Conservation (phyloP, 345 rosid genomes). For the Hirschfeldia incana region DNA sequence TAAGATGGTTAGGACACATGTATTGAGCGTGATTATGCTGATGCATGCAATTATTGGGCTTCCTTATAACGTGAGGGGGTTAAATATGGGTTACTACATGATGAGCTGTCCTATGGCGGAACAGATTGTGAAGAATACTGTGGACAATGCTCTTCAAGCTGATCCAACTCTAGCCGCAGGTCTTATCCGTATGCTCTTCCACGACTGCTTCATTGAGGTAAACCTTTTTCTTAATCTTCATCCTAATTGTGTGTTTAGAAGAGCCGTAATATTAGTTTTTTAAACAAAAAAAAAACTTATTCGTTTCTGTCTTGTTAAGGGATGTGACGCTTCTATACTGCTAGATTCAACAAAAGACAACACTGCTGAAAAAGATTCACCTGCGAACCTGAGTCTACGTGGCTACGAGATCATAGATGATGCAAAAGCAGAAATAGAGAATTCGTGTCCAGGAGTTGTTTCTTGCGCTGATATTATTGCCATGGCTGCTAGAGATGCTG, state of each 20-base stretch:
- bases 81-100: conserved; percentile 71
- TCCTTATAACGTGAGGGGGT: conserved; percentile 41
- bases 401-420: conserved; percentile 85
- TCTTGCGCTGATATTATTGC: conserved; percentile 96
- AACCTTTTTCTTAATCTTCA: neutral
- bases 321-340: conserved; percentile 85
- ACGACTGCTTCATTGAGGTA: conserved; percentile 89
- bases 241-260: neutral
- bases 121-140: conserved; percentile 55
- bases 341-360: conserved; percentile 83
- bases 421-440: conserved; percentile 67
- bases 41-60: conserved; percentile 42
- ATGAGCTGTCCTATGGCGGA: conserved; percentile 80
- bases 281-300: neutral
- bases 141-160: conserved; percentile 58
- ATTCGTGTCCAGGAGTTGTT: conserved; percentile 81
- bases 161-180: conserved; percentile 90
- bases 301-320: conserved; percentile 36
- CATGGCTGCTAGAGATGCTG: conserved; percentile 93
- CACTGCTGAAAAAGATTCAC: conserved; percentile 91
- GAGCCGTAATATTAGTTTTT: neutral
- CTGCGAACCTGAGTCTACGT: conserved; percentile 76
- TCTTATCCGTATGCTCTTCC: conserved; percentile 87
- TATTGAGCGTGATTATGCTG: conserved; percentile 42
- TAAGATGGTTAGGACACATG: conserved; percentile 38